phyloP scores from a whole-genome alignment of 2,329 filamentous ascomycete species.

The Exophiala sideris region DNA sequence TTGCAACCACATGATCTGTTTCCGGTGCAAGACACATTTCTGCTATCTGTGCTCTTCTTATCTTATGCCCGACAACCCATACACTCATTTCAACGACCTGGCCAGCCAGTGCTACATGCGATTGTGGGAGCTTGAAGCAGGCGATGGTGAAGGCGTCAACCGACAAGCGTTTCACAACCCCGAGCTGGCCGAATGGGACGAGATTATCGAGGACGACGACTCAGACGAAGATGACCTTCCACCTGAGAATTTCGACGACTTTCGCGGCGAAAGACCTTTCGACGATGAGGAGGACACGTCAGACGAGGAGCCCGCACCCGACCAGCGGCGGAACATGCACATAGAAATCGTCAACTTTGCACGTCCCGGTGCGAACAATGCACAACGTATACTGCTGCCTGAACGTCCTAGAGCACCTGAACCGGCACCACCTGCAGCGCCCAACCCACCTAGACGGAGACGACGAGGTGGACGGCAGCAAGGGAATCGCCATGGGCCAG shows the following conservation, averaged over 20 bases:
- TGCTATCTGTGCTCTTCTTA: slow-evolving; percentile 93
- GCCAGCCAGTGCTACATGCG: slow-evolving; percentile 74
- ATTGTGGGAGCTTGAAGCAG: slow-evolving; percentile 84
- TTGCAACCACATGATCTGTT: slow-evolving; percentile 97
- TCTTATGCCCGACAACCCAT: slow-evolving; percentile 77
- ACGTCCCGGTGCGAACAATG: slow-evolving; percentile 16
- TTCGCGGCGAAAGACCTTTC: slow-evolving; percentile 7
- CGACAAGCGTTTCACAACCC: slow-evolving; percentile 17
- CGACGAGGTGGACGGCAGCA: slow-evolving; percentile 18
- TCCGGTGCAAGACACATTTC: slow-evolving; percentile 84
- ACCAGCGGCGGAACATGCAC: slow-evolving; percentile 31
- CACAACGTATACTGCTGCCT: slow-evolving; percentile 23
- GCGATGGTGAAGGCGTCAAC: slow-evolving; percentile 56
- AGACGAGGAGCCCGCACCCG: slow-evolving; percentile 37
- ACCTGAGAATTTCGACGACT: slow-evolving; percentile 10
- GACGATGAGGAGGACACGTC: slow-evolving; percentile 30
- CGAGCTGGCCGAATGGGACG: slow-evolving; percentile 35
- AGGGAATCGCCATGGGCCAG: slow-evolving; percentile 12
- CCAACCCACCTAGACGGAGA: slow-evolving; percentile 19
- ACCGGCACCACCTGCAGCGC: slow-evolving; percentile 16
- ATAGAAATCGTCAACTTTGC: slow-evolving; percentile 32
- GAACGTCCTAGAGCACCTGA: slow-evolving; percentile 6
- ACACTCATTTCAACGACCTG: slow-evolving; percentile 41
- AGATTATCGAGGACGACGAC: slow-evolving; percentile 22
- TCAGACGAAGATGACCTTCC: slow-evolving; percentile 28